Percentiles rank a stretch among this genome's conserved stretches.
These are phyloP conservation scores for Ophiognomonia clavigignenti-juglandacearum DNA, from an alignment of 2,329 filamentous ascomycete species.

Conservation along the genomic window DNA sequence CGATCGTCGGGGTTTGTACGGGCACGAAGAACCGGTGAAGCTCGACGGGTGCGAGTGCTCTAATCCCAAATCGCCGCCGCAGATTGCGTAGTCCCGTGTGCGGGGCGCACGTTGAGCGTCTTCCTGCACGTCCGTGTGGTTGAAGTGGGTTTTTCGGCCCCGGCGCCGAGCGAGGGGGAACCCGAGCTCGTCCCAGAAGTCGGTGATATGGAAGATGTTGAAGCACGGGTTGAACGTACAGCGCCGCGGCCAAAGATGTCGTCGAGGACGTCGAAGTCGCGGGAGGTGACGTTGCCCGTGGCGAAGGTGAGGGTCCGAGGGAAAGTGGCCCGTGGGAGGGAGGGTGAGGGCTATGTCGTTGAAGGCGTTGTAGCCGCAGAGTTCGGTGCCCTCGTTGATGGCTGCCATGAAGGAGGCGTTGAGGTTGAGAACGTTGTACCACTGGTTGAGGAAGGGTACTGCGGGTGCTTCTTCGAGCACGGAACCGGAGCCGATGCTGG, in stretches of 20 bases:
- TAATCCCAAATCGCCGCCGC: neutral
- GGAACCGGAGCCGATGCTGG: conserved; percentile 47
- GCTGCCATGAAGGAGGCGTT: conserved; percentile 48
- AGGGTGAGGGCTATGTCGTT: conserved; percentile 48
- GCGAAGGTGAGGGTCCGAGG: neutral
- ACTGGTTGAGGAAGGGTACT: conserved; percentile 53
- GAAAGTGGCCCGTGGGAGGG: conserved; percentile 16
- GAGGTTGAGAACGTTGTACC: conserved; percentile 51
- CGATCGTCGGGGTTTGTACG: conserved; percentile 12
- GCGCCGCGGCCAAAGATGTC: conserved; percentile 57
- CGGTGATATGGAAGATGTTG: conserved; percentile 56
- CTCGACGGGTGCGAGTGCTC: conserved; percentile 1
- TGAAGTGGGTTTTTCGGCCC: conserved; percentile 16
- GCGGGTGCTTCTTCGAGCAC: conserved; percentile 39
- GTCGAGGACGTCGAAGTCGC: conserved; percentile 24
- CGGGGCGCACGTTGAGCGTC: conserved; percentile 10
- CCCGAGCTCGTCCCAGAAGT: conserved; percentile 32
- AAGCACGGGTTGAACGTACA: conserved; percentile 58
- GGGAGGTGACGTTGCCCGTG: neutral
- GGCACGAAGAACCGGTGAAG: conserved; percentile 11
- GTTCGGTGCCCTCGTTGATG: conserved; percentile 43
- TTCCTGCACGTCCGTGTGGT: conserved; percentile 15
- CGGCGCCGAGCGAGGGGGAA: conserved; percentile 14
- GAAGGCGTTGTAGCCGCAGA: conserved; percentile 57
- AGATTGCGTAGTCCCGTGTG: conserved; percentile 9